A percentile compares a stretch with the other conserved stretches of the same genome.
These are phyloP conservation scores for Jatropha podagrica DNA, from an alignment of 441 rosid species.

Conservation along the genomic window DNA sequence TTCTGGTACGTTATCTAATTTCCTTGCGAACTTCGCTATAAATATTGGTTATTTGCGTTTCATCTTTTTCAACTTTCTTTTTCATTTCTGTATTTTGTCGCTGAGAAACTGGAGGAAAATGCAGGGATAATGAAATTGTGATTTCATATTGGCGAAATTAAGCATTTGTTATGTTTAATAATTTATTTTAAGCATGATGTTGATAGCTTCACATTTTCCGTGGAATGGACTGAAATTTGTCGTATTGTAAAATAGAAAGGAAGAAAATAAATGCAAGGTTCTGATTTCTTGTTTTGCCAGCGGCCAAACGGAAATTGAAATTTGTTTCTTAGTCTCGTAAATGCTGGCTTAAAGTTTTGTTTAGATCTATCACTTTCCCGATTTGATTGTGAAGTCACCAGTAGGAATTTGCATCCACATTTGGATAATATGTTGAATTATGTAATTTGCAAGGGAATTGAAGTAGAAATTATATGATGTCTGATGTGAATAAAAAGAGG, in stretches of 20 bases:
- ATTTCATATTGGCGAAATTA: background rate
- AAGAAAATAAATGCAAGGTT: background rate
- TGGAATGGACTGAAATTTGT: background rate
- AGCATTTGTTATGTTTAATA: no score
- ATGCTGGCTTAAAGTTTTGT: background rate
- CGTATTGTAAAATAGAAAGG: background rate
- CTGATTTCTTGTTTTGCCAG: background rate
- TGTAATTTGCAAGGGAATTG: background rate
- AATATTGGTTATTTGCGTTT: background rate
- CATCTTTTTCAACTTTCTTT: background rate
- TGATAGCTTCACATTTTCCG: background rate
- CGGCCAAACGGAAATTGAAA: conserved; percentile 2
- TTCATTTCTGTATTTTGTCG: background rate
- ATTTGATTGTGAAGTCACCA: background rate
- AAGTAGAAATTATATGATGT: background rate
- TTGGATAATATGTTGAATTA: conserved; percentile 3
- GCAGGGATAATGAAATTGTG: background rate
- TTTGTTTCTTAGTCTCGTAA: background rate
- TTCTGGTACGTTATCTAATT: conserved; percentile 7
- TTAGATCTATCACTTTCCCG: conserved; percentile 31
- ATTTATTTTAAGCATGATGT: background rate
- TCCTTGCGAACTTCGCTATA: background rate
- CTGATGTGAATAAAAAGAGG: background rate
- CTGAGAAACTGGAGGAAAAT: conserved; percentile 7
- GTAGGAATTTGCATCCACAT: background rate